A percentile compares a stretch with the other conserved stretches of the same genome.
Conservation (phyloP, 257 asterid species). For the Coffea canephora region DNA sequence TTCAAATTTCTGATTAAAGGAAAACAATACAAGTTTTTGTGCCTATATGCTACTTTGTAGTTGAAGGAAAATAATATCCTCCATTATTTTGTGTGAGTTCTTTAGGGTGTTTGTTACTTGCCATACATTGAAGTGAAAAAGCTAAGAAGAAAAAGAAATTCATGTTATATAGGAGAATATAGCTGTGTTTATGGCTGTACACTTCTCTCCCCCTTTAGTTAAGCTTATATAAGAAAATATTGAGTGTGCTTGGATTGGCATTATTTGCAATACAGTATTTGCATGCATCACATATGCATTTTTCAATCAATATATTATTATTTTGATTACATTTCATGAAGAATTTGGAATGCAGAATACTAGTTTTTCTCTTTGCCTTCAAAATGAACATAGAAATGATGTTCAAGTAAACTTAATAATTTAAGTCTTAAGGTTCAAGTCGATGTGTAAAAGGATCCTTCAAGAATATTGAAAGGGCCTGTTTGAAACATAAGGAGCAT, state of each 20-base stretch:
- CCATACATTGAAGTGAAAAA: neutral
- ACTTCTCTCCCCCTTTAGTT: neutral
- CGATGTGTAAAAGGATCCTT: neutral
- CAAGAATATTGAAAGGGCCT: slow-evolving; percentile 10
- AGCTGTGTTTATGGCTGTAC: neutral
- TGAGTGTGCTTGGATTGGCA: neutral
- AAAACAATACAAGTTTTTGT: too few relatives aligned
- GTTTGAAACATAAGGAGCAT: neutral
- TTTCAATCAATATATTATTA: slow-evolving; percentile 16
- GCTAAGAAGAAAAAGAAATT: too few relatives aligned
- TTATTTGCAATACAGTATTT: too few relatives aligned
- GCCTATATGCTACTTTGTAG: neutral
- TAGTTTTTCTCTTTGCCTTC: neutral
- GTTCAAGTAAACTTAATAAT: neutral
- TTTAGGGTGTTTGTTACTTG: neutral
- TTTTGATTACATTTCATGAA: neutral
- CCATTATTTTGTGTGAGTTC: too few relatives aligned
- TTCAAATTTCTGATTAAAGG: too few relatives aligned
- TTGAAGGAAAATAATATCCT: too few relatives aligned
- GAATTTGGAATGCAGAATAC: neutral
- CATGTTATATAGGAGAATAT: slow-evolving; percentile 15
- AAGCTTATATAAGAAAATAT: too few relatives aligned
- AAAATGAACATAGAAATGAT: neutral
- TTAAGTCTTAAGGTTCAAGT: neutral
- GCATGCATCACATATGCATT: neutral